Conservation (phyloP, 1,284 basidiomycete genomes). For the Bondarzewia mesenterica region DNA sequence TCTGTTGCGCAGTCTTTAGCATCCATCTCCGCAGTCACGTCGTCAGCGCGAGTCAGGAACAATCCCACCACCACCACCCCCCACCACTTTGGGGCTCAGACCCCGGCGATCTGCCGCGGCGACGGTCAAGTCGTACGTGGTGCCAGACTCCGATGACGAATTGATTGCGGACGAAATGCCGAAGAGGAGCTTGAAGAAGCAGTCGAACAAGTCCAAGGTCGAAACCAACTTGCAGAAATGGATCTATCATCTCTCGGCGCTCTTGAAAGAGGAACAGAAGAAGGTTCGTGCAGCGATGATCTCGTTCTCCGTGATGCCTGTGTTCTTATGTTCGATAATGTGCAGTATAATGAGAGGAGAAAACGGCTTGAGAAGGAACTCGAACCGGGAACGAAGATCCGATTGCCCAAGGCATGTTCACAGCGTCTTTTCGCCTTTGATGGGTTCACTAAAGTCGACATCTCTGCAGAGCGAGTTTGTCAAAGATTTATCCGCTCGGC, state of each 20-base stretch:
- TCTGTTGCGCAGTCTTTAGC: slow-evolving; percentile 2
- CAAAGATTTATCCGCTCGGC: slow-evolving; percentile 42
- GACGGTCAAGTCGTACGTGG: slow-evolving; percentile 47
- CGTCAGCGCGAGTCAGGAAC: slow-evolving; percentile 1
- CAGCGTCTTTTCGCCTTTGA: not conserved
- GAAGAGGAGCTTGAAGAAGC: slow-evolving; percentile 22
- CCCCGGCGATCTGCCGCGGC: slow-evolving; percentile 48
- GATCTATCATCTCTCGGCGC: slow-evolving; percentile 51
- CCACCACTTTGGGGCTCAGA: slow-evolving; percentile 40
- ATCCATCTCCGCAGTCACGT: slow-evolving; percentile 2
- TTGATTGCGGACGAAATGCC: slow-evolving; percentile 37
- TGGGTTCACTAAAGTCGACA: not conserved
- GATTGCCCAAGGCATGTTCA: slow-evolving; percentile 46
- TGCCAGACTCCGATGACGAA: slow-evolving; percentile 69
- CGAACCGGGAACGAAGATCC: slow-evolving; percentile 35
- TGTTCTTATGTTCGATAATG: not conserved
- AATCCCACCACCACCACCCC: not conserved
- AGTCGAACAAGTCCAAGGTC: slow-evolving; percentile 28
- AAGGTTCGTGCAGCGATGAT: slow-evolving; percentile 42
- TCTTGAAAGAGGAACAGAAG: slow-evolving; percentile 56
- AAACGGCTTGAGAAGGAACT: slow-evolving; percentile 40
- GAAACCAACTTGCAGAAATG: slow-evolving; percentile 55
- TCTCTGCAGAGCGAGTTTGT: slow-evolving; percentile 52
- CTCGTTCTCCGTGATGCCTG: too few species aligned
- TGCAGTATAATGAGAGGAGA: slow-evolving; percentile 55